Evolutionary conservation across 306 rosid species (phyloP).

Genomic region (Comarum palustre): DNA sequence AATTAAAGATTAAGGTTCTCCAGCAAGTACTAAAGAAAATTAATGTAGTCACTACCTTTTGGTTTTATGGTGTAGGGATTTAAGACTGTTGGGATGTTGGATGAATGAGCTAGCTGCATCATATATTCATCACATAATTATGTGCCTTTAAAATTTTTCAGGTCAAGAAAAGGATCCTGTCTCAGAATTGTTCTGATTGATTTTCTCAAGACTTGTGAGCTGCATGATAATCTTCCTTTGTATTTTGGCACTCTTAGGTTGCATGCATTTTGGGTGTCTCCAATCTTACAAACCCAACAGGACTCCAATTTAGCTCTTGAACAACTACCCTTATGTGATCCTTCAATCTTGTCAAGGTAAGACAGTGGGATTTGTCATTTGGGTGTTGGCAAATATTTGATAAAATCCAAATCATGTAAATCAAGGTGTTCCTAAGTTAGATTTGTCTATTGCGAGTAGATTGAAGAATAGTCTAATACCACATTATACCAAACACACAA

Average conservation of each 20-base stretch:
- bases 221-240: conserved; percentile 2
- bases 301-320: not conserved
- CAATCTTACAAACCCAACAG: not conserved
- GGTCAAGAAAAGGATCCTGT: not conserved
- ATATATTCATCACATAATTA: conserved; percentile 1
- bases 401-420: not conserved
- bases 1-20: conserved; percentile 14
- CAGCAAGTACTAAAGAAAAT: conserved; percentile 8
- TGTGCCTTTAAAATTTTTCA: not conserved
- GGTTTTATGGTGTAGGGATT: conserved; percentile 16
- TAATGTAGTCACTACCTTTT: not conserved
- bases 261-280: conserved; percentile 7
- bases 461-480: not conserved
- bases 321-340: not conserved
- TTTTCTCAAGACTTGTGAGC: not conserved
- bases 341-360: not conserved
- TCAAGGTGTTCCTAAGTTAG: not conserved
- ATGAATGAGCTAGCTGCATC: conserved; percentile 11
- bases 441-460: not conserved
- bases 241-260: conserved; percentile 2
- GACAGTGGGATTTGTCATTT: not conserved
- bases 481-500: not conserved
- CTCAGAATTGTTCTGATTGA: conserved; percentile 6
- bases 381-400: not conserved
- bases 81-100: conserved; percentile 9